Evolutionary conservation across 2,329 filamentous ascomycete species (phyloP).

Genomic region (Sclerotinia nivalis): DNA sequence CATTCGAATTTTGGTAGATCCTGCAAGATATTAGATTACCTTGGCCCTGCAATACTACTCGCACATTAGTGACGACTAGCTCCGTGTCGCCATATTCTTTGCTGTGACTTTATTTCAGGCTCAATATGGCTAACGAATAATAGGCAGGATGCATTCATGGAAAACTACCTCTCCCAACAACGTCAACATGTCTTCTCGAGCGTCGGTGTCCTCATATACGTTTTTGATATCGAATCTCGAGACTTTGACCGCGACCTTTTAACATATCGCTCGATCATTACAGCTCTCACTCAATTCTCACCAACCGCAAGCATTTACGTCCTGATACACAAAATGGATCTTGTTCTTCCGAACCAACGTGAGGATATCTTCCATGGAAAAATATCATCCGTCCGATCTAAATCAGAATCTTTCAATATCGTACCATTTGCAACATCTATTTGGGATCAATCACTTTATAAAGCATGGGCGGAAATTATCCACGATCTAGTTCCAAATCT

Average conservation of each 20-base stretch:
- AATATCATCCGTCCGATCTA: slow-evolving; percentile 72
- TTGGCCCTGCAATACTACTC: neutral
- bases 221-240: slow-evolving; percentile 96
- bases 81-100: neutral
- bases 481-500: slow-evolving; percentile 97
- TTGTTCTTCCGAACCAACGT: slow-evolving; percentile 78
- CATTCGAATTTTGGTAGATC: slow-evolving; percentile 1
- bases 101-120: neutral
- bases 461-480: slow-evolving; percentile 97
- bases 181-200: slow-evolving; percentile 95
- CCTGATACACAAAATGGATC: slow-evolving; percentile 98
- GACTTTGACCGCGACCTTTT: slow-evolving; percentile 92
- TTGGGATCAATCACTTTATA: slow-evolving; percentile 98
- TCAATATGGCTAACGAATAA: slow-evolving; percentile 28
- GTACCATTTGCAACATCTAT: slow-evolving; percentile 94
- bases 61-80: neutral
- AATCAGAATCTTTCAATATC: slow-evolving; percentile 72
- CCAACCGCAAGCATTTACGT: slow-evolving; percentile 83
- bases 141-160: slow-evolving; percentile 96
- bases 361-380: slow-evolving; percentile 83
- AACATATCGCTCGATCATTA: slow-evolving; percentile 88
- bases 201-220: slow-evolving; percentile 96
- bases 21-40: neutral
- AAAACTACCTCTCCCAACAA: slow-evolving; percentile 95
- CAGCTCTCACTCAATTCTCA: slow-evolving; percentile 84